Evolutionary conservation across 306 rosid genomes (phyloP).

Genomic region (Mimosa bimucronata): DNA sequence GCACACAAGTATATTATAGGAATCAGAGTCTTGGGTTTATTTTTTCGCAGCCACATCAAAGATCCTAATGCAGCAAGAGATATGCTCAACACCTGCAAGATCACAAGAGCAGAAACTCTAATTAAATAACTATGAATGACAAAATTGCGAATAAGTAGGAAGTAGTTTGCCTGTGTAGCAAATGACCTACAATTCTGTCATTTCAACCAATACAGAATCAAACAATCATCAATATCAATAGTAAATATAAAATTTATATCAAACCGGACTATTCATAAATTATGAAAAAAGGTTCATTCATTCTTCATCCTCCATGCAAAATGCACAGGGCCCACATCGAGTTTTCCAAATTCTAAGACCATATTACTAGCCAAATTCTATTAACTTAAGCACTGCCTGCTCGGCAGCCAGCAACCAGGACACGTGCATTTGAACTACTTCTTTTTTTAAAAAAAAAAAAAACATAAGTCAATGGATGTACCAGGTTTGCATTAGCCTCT

Average conservation of each 20-base stretch:
- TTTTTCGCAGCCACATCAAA: slow-evolving; percentile 97
- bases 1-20: slow-evolving; percentile 90
- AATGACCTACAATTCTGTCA: slow-evolving; percentile 21
- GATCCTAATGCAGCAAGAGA: slow-evolving; percentile 96
- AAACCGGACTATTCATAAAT: too few species aligned
- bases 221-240: background rate
- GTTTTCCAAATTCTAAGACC: background rate
- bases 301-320: too few species aligned
- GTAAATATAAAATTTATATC: too few species aligned
- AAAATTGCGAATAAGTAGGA: slow-evolving; percentile 18
- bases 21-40: slow-evolving; percentile 87
- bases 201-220: slow-evolving; percentile 29
- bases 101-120: slow-evolving; percentile 28
- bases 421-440: slow-evolving; percentile 2
- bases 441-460: background rate
- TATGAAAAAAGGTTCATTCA: too few species aligned
- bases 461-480: slow-evolving; percentile 39
- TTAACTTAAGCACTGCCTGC: background rate
- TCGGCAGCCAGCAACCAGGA: slow-evolving; percentile 32
- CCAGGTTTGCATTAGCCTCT: slow-evolving; percentile 98
- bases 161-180: background rate
- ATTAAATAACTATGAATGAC: slow-evolving; percentile 7
- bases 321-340: background rate
- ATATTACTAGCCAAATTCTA: too few species aligned
- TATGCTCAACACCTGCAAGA: slow-evolving; percentile 83